Base-by-base conservation (phyloP, 495 filamentous ascomycete genomes). In the Aspergillus ostianus region DNA sequence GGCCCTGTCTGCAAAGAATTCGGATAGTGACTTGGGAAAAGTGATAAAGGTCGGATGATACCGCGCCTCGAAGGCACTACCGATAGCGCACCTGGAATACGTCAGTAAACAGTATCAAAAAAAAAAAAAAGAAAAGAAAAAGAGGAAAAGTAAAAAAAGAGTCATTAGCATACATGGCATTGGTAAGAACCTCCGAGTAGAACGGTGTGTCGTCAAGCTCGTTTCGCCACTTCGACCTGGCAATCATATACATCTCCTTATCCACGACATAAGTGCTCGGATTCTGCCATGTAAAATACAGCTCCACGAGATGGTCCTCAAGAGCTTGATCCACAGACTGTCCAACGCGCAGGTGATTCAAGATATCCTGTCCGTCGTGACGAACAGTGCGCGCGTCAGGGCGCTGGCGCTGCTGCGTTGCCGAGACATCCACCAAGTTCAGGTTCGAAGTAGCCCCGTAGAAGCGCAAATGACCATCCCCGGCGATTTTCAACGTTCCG, bases 261-360 rank as follows among this genome's bases (percentile, higher is more conserved):
- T 83, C 76, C 6, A 83, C 79, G 6, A 80, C 72, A 51, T 81
- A 80, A 15, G 78, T 72, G 59, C 73, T 77, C 12, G 78, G 71
- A 29, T 82, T 79, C 61, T 83, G 73, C 80, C 80, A 83, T 1
- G 77, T 75, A 51, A 83, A 82, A 55, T 78, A 83, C 0, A 83
- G 72, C 56, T 81, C 71, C 13, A 77, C 66, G 1, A 83, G 70
- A 60, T 82, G 79, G 30, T 78, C 69, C 29, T 82, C 78, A 45
- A 81, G 48, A n/a, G 58, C 68, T 27, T 71, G 69, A 46, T 77
- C 74, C 20, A 80, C 74, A 0, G 72, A 59, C 60, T 77, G 74
- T 13, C 76, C 73, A 19, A 82, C 67, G 2, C 77, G 73, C 45
- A 77, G 63, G 20, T 76, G 74, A 47, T 78, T 76, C 13, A 82